Percentiles rank a stretch among this genome's conserved stretches.
These are phyloP conservation scores for Kokia cookei DNA, from an alignment of 441 rosid species.

Conservation along the genomic window DNA sequence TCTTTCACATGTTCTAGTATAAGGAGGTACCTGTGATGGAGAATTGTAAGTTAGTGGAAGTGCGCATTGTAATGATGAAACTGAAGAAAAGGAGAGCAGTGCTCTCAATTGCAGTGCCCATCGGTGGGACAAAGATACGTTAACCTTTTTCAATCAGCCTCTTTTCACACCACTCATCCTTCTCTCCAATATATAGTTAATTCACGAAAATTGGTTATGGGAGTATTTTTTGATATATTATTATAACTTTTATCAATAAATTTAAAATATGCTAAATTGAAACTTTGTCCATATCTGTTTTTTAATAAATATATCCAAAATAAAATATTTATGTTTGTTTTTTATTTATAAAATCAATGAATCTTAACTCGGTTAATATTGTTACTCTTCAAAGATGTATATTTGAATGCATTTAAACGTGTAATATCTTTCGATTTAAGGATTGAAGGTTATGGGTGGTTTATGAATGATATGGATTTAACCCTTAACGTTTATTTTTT, in stretches of 20 bases:
- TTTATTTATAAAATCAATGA: too few relatives aligned
- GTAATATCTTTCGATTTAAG: too few relatives aligned
- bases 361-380: too few relatives aligned
- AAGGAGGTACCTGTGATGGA: too few relatives aligned
- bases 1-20: too few relatives aligned
- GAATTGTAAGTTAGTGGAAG: neutral
- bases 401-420: too few relatives aligned
- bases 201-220: neutral
- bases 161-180: neutral
- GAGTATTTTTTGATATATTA: neutral
- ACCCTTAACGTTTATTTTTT: accelerated
- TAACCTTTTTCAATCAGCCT: neutral
- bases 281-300: too few relatives aligned
- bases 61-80: conserved; percentile 12
- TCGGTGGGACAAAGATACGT: conserved; percentile 3
- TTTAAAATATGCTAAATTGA: neutral
- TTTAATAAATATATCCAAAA: too few relatives aligned
- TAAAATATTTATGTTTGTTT: too few relatives aligned
- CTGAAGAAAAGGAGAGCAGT: conserved; percentile 6
- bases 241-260: neutral
- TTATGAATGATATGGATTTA: too few relatives aligned
- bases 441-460: accelerated
- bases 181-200: neutral
- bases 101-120: conserved; percentile 1
- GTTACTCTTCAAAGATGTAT: too few relatives aligned